These are phyloP conservation scores for Plantago lanceolata DNA, from an alignment of 305 asterid genomes.

Conservation along the genomic window DNA sequence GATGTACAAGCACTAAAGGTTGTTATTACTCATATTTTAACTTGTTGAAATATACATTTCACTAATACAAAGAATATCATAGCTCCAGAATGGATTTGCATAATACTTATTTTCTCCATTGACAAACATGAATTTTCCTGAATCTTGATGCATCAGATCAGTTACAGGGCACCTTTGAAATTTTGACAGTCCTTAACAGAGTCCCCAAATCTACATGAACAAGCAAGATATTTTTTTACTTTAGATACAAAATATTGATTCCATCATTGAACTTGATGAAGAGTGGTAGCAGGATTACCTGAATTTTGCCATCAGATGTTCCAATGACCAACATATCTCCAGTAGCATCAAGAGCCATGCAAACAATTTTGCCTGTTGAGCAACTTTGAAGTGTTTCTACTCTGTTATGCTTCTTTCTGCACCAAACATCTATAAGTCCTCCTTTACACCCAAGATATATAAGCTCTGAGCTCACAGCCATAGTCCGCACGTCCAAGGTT, in stretches of 20 bases:
- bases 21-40: not conserved
- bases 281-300: slow-evolving; percentile 33
- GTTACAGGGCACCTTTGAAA: not conserved
- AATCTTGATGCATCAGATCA: not conserved
- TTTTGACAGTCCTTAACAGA: slow-evolving; percentile 28
- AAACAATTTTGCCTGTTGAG: slow-evolving; percentile 43
- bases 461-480: slow-evolving; percentile 61
- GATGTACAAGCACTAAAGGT: not conserved
- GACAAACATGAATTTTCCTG: not conserved
- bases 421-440: slow-evolving; percentile 76
- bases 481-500: slow-evolving; percentile 49
- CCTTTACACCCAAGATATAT: slow-evolving; percentile 67
- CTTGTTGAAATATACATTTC: not conserved
- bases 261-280: not conserved
- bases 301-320: slow-evolving; percentile 81
- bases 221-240: slow-evolving; percentile 2
- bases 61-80: not conserved
- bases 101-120: not conserved
- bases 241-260: slow-evolving; percentile 1
- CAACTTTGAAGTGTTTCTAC: slow-evolving; percentile 61
- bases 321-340: slow-evolving; percentile 62
- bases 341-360: slow-evolving; percentile 53
- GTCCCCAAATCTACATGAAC: slow-evolving; percentile 39
- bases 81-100: not conserved
- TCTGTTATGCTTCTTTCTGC: slow-evolving; percentile 55